Evolutionary conservation across 768 basidiomycete species (phyloP).

Genomic region (Suillus decipiens): DNA sequence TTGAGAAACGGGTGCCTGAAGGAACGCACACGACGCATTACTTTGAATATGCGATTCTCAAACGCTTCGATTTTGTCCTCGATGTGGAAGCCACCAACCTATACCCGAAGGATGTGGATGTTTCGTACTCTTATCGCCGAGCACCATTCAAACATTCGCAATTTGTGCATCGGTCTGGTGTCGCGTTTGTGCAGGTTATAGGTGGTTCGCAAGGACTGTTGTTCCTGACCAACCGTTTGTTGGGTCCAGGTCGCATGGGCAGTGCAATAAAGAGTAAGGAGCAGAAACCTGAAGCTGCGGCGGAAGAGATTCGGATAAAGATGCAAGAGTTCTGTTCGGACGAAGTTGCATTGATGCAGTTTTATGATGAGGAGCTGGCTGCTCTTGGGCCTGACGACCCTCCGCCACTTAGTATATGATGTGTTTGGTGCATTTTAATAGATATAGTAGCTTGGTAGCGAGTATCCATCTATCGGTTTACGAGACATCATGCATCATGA

Average conservation of each 20-base stretch:
- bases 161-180: constrained; percentile 88
- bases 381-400: constrained; percentile 45
- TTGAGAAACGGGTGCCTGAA: constrained; percentile 68
- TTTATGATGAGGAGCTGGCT: constrained; percentile 75
- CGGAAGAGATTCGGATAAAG: constrained; percentile 60
- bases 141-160: constrained; percentile 80
- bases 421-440: constrained; percentile 11
- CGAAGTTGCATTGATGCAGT: constrained; percentile 48
- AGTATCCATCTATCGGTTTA: constrained; percentile 19
- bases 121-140: constrained; percentile 83
- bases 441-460: constrained; percentile 14
- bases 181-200: constrained; percentile 87
- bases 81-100: constrained; percentile 78
- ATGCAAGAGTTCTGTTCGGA: constrained; percentile 70
- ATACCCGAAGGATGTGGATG: constrained; percentile 82
- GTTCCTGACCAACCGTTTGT: constrained; percentile 86
- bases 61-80: constrained; percentile 78
- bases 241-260: constrained; percentile 69
- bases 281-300: constrained; percentile 54
- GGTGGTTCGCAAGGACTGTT: constrained; percentile 80
- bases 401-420: constrained; percentile 46
- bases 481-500: constrained; percentile 36
- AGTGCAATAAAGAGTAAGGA: constrained; percentile 55
- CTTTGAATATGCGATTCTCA: constrained; percentile 80
- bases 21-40: constrained; percentile 67